Evolutionary conservation across 2,329 filamentous ascomycete genomes (phyloP), one percentile per base, ranked within the genome.

Genomic region (Diaporthe nobilis): DNA sequence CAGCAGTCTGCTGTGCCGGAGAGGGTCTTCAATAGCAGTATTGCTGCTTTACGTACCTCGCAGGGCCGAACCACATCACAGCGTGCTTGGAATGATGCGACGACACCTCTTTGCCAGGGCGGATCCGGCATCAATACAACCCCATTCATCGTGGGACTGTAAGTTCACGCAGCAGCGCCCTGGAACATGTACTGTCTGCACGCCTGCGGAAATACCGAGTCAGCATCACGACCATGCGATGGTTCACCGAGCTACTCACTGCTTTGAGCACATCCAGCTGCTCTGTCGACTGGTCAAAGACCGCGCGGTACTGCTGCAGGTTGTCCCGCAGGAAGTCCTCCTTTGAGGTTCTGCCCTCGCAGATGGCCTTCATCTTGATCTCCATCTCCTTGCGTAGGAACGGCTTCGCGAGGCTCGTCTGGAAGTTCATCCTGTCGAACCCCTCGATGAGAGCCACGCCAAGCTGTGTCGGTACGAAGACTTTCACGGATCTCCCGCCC

Each of bases 381-480:
- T 99, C 97, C 95, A 98, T 98, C 88, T 99, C 95, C 85, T 98
- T 98, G 74, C 97, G 93, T 76, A 99, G 87, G 82, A 98, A 98
- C 0, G 97, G 97, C 84, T 98, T 98, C 83, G 95, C 95, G 70
- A 99, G 90, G 81, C 95, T 98, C 58, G 94, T 95, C 80, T 98
- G 96, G 78, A 97, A 93, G 74, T 95, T 95, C 89, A 99, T 96
- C 79, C 94, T 93, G 83, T 99, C 96, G 81, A 98, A 99, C 1
- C 97, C 97, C 83, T 98, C 91, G 77, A 98, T 96, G 72, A 99
- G 88, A 25, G 97, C 96, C 34, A 98, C 92, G 4, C 97, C 97
- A 51, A 99, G 89, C 72, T 94, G 94, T 10, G 96, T 98, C 20
- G 97, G 97, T 78, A 99, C 94, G 82, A 99, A 98, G 80, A 98